phyloP scores from a whole-genome alignment of 1,139 yeast species.

The Nakaseomyces bracarensis region DNA sequence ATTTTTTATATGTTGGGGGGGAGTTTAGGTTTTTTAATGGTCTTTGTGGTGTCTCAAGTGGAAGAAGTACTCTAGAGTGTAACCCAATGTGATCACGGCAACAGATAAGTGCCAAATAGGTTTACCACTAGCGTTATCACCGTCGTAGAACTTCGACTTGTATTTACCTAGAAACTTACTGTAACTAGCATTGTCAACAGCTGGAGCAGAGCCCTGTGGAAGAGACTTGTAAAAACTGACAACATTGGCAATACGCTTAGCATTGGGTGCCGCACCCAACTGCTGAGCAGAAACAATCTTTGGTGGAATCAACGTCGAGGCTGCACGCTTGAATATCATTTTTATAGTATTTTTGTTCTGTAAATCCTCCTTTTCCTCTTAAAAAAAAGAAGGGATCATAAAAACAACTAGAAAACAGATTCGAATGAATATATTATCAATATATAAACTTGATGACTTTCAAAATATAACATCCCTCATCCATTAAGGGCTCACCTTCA shows the following conservation, averaged over 20 bases:
- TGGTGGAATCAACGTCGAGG: conserved; percentile 96
- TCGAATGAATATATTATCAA: too few relatives aligned
- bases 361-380: not conserved
- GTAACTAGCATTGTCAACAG: conserved; percentile 50
- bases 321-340: conserved; percentile 69
- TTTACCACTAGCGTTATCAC: conserved; percentile 70
- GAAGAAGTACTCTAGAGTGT: conserved; percentile 89
- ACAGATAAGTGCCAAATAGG: conserved; percentile 75
- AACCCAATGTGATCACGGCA: conserved; percentile 67
- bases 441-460: too few relatives aligned
- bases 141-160: conserved; percentile 71
- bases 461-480: too few relatives aligned
- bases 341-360: conserved; percentile 2
- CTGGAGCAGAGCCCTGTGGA: conserved; percentile 87
- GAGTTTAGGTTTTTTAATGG: conserved; percentile 8
- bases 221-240: conserved; percentile 92
- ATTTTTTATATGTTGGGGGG: not conserved
- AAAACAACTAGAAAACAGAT: too few relatives aligned
- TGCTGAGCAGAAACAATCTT: conserved; percentile 96
- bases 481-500: not conserved
- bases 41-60: conserved; percentile 59
- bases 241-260: conserved; percentile 93
- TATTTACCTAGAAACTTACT: conserved; percentile 54
- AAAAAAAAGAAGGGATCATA: too few relatives aligned
- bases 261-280: conserved; percentile 91